Percentiles rank a stretch among this genome's conserved stretches.
phyloP scores from a whole-genome alignment of 306 rosid genomes.

The Cucurbita argyrosperma region DNA sequence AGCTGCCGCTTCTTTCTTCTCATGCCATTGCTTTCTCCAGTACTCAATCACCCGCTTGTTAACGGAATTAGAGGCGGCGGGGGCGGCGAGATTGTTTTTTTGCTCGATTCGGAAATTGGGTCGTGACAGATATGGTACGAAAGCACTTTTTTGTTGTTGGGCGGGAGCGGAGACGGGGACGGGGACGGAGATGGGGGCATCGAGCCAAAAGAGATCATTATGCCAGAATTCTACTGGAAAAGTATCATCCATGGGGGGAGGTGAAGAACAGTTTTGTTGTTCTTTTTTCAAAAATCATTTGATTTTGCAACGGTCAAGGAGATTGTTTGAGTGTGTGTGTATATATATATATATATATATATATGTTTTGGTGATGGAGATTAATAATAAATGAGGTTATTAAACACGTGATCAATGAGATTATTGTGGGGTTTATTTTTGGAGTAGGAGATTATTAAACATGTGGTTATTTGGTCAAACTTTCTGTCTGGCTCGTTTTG shows the following conservation, averaged over 20 bases:
- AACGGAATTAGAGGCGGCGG: background rate
- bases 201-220: slow-evolving; percentile 28
- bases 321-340: no score
- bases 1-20: background rate
- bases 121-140: slow-evolving; percentile 19
- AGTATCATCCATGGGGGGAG: slow-evolving; percentile 16
- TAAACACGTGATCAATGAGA: slow-evolving; percentile 1
- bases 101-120: slow-evolving; percentile 4
- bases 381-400: background rate
- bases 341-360: background rate
- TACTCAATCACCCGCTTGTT: slow-evolving; percentile 31
- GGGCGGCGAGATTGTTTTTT: background rate
- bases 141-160: slow-evolving; percentile 22
- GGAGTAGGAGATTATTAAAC: background rate
- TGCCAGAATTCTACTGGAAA: slow-evolving; percentile 20
- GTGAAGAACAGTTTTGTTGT: background rate
- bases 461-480: background rate
- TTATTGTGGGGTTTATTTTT: background rate
- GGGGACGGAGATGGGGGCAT: background rate
- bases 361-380: background rate
- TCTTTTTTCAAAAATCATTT: background rate
- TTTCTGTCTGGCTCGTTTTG: background rate
- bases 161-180: background rate
- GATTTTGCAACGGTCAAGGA: background rate
- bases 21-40: slow-evolving; percentile 16